phyloP scores from a whole-genome alignment of 257 asterid genomes.

The Solanum pinnatisectum region DNA sequence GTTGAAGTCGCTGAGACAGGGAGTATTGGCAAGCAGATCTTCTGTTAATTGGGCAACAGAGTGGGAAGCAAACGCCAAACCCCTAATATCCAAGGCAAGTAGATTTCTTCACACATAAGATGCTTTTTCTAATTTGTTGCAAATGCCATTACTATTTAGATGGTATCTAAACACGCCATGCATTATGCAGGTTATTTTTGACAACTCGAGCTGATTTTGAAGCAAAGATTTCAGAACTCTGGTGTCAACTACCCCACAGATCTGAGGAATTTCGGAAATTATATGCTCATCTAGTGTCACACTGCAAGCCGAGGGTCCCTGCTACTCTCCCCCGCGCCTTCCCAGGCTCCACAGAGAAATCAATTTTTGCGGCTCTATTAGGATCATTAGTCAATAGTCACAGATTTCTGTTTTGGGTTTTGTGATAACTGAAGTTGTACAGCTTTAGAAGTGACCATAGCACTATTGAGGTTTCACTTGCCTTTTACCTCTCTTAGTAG shows the following conservation, averaged over 20 bases:
- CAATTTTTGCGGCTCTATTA: neutral
- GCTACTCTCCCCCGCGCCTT: neutral
- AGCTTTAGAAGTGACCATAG: neutral
- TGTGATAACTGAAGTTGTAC: neutral
- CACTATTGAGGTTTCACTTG: neutral
- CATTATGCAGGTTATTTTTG: conserved; percentile 42
- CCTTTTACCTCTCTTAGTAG: neutral
- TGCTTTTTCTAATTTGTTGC: neutral
- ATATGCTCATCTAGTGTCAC: neutral
- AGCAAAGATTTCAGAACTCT: neutral
- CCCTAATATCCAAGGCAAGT: conserved; percentile 62
- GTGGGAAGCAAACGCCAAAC: conserved; percentile 82
- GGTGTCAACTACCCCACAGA: neutral
- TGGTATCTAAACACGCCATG: neutral
- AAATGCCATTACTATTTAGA: neutral
- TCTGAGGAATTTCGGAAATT: neutral
- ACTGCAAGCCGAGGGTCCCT: neutral
- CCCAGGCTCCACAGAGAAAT: neutral
- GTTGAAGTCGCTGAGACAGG: conserved; percentile 52
- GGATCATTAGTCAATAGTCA: neutral
- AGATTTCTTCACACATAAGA: neutral
- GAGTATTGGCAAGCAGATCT: conserved; percentile 53
- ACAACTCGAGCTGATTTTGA: conserved; percentile 25
- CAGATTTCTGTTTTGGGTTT: neutral
- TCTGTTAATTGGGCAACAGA: conserved; percentile 70